Base-by-base conservation (phyloP, 176 grass and related monocot species). In the Luzula sylvatica region DNA sequence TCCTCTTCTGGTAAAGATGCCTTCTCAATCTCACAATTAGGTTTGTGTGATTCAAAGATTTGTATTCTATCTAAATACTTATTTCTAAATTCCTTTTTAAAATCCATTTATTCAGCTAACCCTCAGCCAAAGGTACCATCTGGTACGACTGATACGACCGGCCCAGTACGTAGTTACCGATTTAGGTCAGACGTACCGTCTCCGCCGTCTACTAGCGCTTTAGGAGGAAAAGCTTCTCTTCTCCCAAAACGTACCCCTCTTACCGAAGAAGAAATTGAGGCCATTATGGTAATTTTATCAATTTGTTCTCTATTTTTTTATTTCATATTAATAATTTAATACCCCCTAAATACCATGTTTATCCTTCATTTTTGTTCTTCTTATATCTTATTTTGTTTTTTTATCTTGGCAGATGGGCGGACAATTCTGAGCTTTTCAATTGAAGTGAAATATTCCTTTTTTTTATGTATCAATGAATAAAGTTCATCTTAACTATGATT, bases 261-360 rank as follows among this genome's bases (percentile, higher is more conserved):
- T 16, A 82, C 92, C 8, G 86, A 98, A 56, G 77, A 90, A 80
- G 86, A 98, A 52, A 98, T 90, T 30, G 86, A 98, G 26, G 81
- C 81, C 76, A 90, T 98, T 40, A 76, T 98, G 92, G 90, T 95
- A 86, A 28, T 35, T 35, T 35, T 9, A 35, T 35, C 5, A 35
- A 35, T 35, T 25, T 63, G 23, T 47, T 27, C 13, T n/a, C 7
- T 30, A n/a, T 56, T 11, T 56, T 21, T 44, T 22, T 13, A 5
- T 13, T 32, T 61, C 20, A 2, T 23, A 12, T 14, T 21, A 14
- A 35, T 3, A n/a, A 12, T 11, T 27, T 28, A 12, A 7, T 5
- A 17, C 20, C 18, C 3, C 3, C 2, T 15, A 35, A 16, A 15
- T 27, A 38, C 15, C 39, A 12, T 38, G 7, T n/a, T 27, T 57